These are phyloP conservation scores for Pseudocercospora cruenta DNA, from an alignment of 2,329 filamentous ascomycete genomes.

Conservation along the genomic window DNA sequence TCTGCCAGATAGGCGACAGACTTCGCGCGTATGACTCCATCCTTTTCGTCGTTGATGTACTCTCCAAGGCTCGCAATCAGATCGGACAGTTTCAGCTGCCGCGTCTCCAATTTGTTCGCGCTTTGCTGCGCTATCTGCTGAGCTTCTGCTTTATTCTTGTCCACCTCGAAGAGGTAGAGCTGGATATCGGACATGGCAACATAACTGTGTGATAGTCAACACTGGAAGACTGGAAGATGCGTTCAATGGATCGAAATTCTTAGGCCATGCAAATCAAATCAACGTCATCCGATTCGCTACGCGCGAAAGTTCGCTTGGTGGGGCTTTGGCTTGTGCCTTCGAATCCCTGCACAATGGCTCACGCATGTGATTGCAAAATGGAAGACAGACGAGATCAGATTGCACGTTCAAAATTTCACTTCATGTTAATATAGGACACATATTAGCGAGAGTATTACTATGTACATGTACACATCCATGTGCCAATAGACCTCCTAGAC, in stretches of 20 bases:
- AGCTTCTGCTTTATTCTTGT: constrained; percentile 53
- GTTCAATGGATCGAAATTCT: background rate
- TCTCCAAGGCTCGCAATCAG: constrained; percentile 67
- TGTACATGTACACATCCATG: constrained; percentile 26
- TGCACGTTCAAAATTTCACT: background rate
- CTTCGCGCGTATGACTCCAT: constrained; percentile 63
- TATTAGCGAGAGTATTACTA: constrained; percentile 28
- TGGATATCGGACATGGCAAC: constrained; percentile 56
- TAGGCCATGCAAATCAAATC: background rate
- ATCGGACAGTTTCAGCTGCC: constrained; percentile 63
- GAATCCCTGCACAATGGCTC: background rate
- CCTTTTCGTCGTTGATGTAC: constrained; percentile 67
- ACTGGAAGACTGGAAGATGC: background rate
- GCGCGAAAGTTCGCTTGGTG: background rate
- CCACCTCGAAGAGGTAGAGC: constrained; percentile 55
- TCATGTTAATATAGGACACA: background rate
- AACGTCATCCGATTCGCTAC: constrained; percentile 1
- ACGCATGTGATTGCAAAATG: background rate
- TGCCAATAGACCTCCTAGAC: constrained; percentile 20
- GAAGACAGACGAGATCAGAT: background rate
- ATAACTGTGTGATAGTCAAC: constrained; percentile 17
- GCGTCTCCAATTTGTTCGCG: constrained; percentile 57
- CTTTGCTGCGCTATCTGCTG: constrained; percentile 47
- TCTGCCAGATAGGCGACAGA: constrained; percentile 57
- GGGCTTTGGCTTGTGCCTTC: background rate